Percentiles rank a stretch among this genome's conserved stretches.
Conservation (phyloP, 2,329 filamentous ascomycete genomes). For the Exophiala xenobiotica region DNA sequence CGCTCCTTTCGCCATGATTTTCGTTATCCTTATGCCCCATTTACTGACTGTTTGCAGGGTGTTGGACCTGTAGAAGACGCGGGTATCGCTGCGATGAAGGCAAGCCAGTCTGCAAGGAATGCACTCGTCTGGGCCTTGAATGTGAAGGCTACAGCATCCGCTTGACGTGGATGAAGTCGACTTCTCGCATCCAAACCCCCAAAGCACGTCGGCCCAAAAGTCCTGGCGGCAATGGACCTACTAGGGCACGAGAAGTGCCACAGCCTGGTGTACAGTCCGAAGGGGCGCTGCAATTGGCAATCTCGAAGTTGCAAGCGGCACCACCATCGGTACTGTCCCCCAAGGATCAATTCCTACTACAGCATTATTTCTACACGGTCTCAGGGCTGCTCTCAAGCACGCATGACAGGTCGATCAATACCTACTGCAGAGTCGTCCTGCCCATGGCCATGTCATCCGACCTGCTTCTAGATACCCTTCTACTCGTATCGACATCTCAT, state of each 20-base stretch:
- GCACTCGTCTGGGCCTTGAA: constrained; percentile 5
- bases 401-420: constrained; percentile 9
- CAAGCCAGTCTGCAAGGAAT: constrained; percentile 7
- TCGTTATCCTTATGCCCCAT: neutral
- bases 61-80: constrained; percentile 12
- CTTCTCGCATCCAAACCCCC: constrained; percentile 3
- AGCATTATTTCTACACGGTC: constrained; percentile 10
- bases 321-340: constrained; percentile 4
- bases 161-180: constrained; percentile 10
- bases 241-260: neutral
- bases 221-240: neutral
- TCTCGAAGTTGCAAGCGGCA: neutral
- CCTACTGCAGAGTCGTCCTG: constrained; percentile 7
- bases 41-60: constrained; percentile 4
- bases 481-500: constrained; percentile 6
- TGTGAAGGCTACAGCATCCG: constrained; percentile 15
- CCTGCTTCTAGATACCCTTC: constrained; percentile 7
- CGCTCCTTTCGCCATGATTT: neutral
- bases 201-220: neutral
- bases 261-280: neutral
- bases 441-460: constrained; percentile 8
- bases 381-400: constrained; percentile 12
- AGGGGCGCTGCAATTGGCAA: neutral
- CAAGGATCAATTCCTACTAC: constrained; percentile 9
- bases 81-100: constrained; percentile 14